These are phyloP conservation scores for Coccomyxa sp. DNA, from an alignment of 139 green algal genomes.

Conservation along the genomic window DNA sequence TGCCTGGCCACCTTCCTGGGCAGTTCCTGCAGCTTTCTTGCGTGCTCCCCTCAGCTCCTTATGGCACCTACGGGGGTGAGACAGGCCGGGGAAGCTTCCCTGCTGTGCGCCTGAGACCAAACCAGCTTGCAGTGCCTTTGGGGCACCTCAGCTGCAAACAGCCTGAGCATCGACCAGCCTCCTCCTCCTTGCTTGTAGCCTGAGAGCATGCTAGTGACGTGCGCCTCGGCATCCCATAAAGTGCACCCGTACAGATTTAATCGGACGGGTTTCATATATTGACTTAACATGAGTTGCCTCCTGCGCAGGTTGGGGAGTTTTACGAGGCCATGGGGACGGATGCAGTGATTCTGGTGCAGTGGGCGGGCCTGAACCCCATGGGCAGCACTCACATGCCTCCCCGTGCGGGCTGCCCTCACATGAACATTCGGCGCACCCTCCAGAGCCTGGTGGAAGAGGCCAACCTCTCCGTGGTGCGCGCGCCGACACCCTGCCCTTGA, in stretches of 20 bases:
- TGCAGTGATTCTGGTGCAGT: conserved; percentile 79
- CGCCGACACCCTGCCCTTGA: neutral
- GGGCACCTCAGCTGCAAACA: neutral
- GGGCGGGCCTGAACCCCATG: conserved; percentile 82
- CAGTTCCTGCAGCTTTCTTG: neutral
- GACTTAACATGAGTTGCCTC: neutral
- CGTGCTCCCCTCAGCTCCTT: neutral
- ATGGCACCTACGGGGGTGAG: neutral
- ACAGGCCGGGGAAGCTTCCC: neutral
- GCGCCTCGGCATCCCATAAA: neutral
- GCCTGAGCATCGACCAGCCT: neutral
- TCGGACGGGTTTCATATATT: neutral
- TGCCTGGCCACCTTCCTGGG: neutral
- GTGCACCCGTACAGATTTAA: neutral
- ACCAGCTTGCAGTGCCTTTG: neutral
- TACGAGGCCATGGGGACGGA: conserved; percentile 85
- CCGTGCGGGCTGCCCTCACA: conserved; percentile 67
- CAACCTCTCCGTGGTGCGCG: conserved; percentile 49
- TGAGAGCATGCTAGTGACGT: neutral
- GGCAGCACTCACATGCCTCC: conserved; percentile 30
- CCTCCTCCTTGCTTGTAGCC: neutral
- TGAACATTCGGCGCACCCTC: conserved; percentile 61
- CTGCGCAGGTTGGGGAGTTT: conserved; percentile 74
- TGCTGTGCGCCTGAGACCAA: neutral
- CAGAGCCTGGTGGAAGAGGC: conserved; percentile 45